Percentiles rank a stretch among this genome's conserved stretches.
phyloP scores from a whole-genome alignment of 2,329 filamentous ascomycete genomes.

The Aspergillus ibericus region DNA sequence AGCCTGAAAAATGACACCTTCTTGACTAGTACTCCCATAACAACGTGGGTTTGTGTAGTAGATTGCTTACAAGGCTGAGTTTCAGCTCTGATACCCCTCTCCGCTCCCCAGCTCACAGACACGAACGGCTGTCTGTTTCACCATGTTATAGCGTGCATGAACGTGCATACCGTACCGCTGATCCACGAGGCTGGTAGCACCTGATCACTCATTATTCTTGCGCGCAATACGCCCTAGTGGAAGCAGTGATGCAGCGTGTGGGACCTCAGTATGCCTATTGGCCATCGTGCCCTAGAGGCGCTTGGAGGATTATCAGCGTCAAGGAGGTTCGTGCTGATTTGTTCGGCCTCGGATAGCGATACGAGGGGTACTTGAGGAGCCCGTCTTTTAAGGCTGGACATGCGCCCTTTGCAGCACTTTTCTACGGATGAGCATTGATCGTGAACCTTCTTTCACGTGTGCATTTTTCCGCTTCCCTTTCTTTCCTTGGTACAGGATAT shows the following conservation, averaged over 20 bases:
- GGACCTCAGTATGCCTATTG: neutral
- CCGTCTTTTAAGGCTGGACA: neutral
- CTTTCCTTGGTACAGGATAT: neutral
- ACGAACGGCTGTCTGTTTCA: neutral
- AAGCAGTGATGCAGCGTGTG: neutral
- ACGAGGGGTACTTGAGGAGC: neutral
- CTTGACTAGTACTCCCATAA: neutral
- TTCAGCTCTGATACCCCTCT: neutral
- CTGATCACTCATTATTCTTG: neutral
- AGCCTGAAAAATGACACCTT: neutral
- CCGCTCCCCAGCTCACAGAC: neutral
- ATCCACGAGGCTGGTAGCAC: neutral
- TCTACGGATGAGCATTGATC: no score
- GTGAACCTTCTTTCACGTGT: no score
- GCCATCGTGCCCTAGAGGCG: neutral
- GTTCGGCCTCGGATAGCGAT: conserved; percentile 7
- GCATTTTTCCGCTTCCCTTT: neutral
- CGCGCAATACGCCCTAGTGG: neutral
- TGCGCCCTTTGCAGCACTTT: neutral
- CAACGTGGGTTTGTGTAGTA: neutral
- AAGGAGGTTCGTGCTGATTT: neutral
- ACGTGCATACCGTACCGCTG: neutral
- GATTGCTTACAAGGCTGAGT: neutral
- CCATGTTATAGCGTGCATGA: neutral
- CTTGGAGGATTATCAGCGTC: neutral